Evolutionary conservation across 306 rosid species (phyloP).

Genomic region (Cyamopsis tetragonoloba): DNA sequence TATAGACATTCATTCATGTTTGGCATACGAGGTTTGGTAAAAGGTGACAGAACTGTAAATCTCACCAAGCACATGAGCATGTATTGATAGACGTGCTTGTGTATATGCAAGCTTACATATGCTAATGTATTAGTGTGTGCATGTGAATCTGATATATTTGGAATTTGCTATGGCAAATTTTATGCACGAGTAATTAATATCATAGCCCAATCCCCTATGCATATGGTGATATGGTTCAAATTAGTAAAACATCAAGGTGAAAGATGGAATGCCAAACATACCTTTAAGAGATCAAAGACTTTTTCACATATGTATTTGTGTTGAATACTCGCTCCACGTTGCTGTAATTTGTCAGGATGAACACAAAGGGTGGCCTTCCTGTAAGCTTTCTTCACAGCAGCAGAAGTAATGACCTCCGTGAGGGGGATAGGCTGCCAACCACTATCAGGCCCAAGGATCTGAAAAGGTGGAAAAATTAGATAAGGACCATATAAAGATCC

Average conservation of each 20-base stretch:
- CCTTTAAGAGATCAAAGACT: slow-evolving; percentile 96
- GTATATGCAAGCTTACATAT: not conserved
- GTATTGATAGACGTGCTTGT: not conserved
- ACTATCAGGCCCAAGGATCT: slow-evolving; percentile 87
- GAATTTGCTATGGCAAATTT: not conserved
- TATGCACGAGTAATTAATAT: not conserved
- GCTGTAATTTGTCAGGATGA: slow-evolving; percentile 96
- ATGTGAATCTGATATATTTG: slow-evolving; percentile 11
- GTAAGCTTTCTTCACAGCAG: slow-evolving; percentile 91
- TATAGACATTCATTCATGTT: not conserved
- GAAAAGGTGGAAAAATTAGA: slow-evolving; percentile 25
- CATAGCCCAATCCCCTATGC: not conserved
- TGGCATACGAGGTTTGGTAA: not conserved
- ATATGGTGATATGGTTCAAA: slow-evolving; percentile 13
- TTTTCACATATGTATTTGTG: slow-evolving; percentile 91
- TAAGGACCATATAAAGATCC: not conserved
- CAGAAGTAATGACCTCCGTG: slow-evolving; percentile 87
- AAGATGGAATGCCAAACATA: slow-evolving; percentile 30
- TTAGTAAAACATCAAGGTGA: not conserved
- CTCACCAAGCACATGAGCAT: not conserved
- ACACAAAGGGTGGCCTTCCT: slow-evolving; percentile 95
- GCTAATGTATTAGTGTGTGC: slow-evolving; percentile 6
- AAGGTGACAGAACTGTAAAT: not conserved
- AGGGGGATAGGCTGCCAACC: slow-evolving; percentile 95
- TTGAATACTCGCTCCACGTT: slow-evolving; percentile 84